Conservation (phyloP, 257 asterid genomes). For the Primulina tabacum region DNA sequence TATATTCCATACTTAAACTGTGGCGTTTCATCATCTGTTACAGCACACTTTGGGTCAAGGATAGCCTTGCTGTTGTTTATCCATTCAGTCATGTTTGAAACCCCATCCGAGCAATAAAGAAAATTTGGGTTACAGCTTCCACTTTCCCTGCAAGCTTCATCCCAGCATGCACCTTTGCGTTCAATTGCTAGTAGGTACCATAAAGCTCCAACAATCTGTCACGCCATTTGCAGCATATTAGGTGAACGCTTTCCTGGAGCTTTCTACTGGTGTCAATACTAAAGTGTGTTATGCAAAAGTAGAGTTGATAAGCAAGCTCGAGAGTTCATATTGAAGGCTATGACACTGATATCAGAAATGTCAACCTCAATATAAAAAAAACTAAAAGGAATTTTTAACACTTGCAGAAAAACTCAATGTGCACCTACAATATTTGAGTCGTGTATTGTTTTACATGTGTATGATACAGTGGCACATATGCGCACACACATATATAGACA, state of each 20-base stretch:
- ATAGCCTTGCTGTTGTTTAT: conserved; percentile 39
- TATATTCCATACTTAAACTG: conserved; percentile 74
- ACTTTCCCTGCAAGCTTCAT: conserved; percentile 52
- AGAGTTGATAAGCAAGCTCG: neutral
- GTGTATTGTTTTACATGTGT: no score
- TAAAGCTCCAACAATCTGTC: conserved; percentile 83
- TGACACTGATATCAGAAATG: no score
- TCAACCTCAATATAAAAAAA: no score
- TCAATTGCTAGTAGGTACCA: conserved; percentile 91
- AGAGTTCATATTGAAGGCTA: no score
- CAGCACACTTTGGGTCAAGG: conserved; percentile 56
- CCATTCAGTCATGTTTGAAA: conserved; percentile 51
- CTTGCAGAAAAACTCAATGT: no score
- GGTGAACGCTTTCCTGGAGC: neutral
- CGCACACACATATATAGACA: no score
- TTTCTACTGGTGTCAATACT: neutral
- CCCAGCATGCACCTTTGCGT: conserved; percentile 89
- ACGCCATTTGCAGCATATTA: conserved; percentile 21
- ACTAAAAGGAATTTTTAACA: no score
- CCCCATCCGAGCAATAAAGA: conserved; percentile 68
- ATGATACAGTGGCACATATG: no score
- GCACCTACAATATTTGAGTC: no score
- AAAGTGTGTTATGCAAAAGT: neutral
- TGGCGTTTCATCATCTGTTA: conserved; percentile 36
- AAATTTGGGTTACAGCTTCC: conserved; percentile 37